Conservation (phyloP, 202 grass and related monocot species). For the Digitaria exilis region DNA sequence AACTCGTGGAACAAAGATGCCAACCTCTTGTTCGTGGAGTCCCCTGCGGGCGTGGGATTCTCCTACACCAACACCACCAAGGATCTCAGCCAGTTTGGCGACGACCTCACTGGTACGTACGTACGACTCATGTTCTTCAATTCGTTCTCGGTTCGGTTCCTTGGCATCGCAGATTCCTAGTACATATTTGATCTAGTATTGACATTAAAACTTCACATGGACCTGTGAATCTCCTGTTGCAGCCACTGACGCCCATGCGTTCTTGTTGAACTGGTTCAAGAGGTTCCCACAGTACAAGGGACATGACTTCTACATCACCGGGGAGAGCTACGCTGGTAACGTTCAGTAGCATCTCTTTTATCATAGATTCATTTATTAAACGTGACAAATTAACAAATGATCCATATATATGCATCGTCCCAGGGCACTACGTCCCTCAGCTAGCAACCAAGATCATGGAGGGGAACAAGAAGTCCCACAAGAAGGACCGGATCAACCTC, state of each 20-base stretch:
- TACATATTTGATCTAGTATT: neutral
- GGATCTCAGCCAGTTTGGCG: slow-evolving; percentile 60
- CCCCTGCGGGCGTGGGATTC: slow-evolving; percentile 72
- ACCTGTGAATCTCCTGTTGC: neutral
- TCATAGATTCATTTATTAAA: neutral
- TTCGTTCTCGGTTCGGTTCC: too few relatives aligned
- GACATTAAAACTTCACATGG: neutral
- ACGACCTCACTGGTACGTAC: slow-evolving; percentile 56
- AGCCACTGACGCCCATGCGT: slow-evolving; percentile 43
- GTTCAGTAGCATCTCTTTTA: neutral
- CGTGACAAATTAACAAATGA: neutral
- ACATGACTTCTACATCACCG: slow-evolving; percentile 59
- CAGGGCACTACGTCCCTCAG: slow-evolving; percentile 56
- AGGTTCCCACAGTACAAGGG: slow-evolving; percentile 63
- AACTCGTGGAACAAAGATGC: slow-evolving; percentile 65
- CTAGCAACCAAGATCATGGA: slow-evolving; percentile 42
- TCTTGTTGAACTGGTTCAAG: slow-evolving; percentile 70
- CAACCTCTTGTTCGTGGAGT: slow-evolving; percentile 74
- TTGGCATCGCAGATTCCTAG: neutral
- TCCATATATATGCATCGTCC: neutral
- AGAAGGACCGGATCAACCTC: slow-evolving; percentile 42
- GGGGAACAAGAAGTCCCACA: slow-evolving; percentile 26
- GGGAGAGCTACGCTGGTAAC: slow-evolving; percentile 51
- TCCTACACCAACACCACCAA: slow-evolving; percentile 68
- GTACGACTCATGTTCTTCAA: neutral